Percentiles rank a stretch among this genome's conserved stretches.
phyloP scores from a whole-genome alignment of 805 yeast genomes.

The Kuraishia capsulata region DNA sequence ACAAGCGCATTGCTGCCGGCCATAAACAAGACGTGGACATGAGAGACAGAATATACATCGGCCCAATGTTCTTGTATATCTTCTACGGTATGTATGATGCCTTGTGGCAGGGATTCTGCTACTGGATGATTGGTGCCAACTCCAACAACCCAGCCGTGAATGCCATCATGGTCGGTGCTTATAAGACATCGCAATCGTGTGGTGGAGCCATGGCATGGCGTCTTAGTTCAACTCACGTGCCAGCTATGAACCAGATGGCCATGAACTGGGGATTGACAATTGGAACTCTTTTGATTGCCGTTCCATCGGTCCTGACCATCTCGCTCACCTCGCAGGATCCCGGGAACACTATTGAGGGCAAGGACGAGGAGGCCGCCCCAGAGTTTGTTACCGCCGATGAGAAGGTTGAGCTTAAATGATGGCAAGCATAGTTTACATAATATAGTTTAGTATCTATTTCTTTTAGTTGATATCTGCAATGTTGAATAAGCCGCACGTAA shows the following conservation, averaged over 20 bases:
- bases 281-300: constrained; percentile 38
- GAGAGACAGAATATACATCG: constrained; percentile 37
- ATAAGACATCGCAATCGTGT: constrained; percentile 56
- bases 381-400: neutral
- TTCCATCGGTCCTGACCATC: constrained; percentile 20
- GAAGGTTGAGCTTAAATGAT: neutral
- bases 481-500: too few relatives aligned
- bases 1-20: neutral
- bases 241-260: constrained; percentile 33
- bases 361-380: neutral
- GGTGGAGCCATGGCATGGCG: constrained; percentile 58
- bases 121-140: constrained; percentile 52
- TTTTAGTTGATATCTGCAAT: neutral
- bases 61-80: constrained; percentile 55
- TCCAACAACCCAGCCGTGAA: constrained; percentile 47
- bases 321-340: neutral
- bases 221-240: constrained; percentile 30
- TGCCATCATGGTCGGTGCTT: constrained; percentile 50
- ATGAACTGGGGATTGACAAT: constrained; percentile 42
- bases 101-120: constrained; percentile 46
- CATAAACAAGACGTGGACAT: constrained; percentile 27
- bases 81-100: constrained; percentile 56
- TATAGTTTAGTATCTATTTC: too few relatives aligned
- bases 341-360: neutral
- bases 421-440: too few relatives aligned